Percentiles rank a stretch among this genome's conserved stretches.
Conservation (phyloP, 495 filamentous ascomycete species). For the Pyrenopolyporus hunteri region DNA sequence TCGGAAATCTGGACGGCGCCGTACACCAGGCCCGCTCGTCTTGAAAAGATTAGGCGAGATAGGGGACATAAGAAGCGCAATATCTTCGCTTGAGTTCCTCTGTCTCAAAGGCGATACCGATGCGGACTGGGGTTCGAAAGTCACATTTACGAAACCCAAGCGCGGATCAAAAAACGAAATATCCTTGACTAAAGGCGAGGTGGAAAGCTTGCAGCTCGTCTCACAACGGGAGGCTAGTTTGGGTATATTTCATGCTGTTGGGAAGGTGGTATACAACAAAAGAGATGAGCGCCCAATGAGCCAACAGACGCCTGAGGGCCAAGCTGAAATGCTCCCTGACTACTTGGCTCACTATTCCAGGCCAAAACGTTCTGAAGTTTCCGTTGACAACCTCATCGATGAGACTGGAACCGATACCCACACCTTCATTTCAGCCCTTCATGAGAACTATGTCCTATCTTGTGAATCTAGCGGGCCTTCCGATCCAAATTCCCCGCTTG, state of each 20-base stretch:
- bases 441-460: conserved; percentile 91
- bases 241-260: conserved; percentile 95
- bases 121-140: conserved; percentile 69
- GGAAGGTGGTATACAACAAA: conserved; percentile 95
- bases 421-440: conserved; percentile 89
- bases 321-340: conserved; percentile 59
- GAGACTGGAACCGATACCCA: conserved; percentile 87
- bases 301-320: conserved; percentile 40
- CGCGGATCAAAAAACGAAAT: conserved; percentile 58
- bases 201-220: conserved; percentile 72
- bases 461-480: conserved; percentile 65
- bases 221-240: conserved; percentile 85
- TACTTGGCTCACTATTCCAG: conserved; percentile 67
- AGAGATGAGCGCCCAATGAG: conserved; percentile 56
- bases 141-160: conserved; percentile 67
- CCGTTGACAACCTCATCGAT: conserved; percentile 76
- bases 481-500: conserved; percentile 60
- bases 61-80: conserved; percentile 90
- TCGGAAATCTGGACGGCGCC: conserved; percentile 66
- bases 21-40: conserved; percentile 71
- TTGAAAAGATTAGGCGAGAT: conserved; percentile 77
- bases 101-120: conserved; percentile 74
- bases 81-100: conserved; percentile 88
- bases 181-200: conserved; percentile 73
- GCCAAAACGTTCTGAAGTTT: conserved; percentile 70